Base-by-base conservation (phyloP, 164 flowering plant species). In the Paratinospora sagittata region DNA sequence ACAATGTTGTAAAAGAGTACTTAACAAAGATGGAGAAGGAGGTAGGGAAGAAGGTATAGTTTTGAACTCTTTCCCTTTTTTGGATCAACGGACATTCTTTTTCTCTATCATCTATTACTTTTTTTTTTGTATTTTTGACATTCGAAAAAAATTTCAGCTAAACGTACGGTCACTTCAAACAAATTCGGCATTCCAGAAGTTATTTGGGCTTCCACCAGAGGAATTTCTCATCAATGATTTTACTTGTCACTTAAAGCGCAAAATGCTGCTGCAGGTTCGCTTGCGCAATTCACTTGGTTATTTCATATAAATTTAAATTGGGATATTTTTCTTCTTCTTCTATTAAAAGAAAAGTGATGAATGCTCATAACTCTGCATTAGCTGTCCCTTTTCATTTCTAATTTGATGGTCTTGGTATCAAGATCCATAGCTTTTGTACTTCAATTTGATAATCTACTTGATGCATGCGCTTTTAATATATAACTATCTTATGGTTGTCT, bases 181-280 rank as follows among this genome's bases (percentile, higher is more conserved):
- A 58, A 95, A 92, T 83, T 86, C 97, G 43, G 87, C 96, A 23
- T 95, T 95, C 63, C 98, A 95, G 81, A 95, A 92, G 78, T 85
- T 92, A 24, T 95, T 95, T 79, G 88, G 83, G 74, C 91, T 95
- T 80, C 97, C 98, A 68, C 85, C 92, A 17, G 98, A 92, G 79
- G 98, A 95, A 81, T 92, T 95, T 81, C 96, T 95, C 70, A 95
- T 95, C 83, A 92, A 95, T 79, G 98, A 95, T 75, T 95, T 92
- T 72, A 84, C 96, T 49, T 95, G 98, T 84, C 92, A 92, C 76
- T 83, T 95, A 82, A 95, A 88, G 77, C 86, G 98, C 66, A 95
- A 84, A 81, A 85, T 95, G 97, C 89, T 91, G 19, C 78, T 88
- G 73, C 98, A 95, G 98, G 98, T 95, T 73, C 71, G 73, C 16